These are phyloP conservation scores for Amanita pallidorosea DNA, from an alignment of 768 basidiomycete species.

Conservation along the genomic window DNA sequence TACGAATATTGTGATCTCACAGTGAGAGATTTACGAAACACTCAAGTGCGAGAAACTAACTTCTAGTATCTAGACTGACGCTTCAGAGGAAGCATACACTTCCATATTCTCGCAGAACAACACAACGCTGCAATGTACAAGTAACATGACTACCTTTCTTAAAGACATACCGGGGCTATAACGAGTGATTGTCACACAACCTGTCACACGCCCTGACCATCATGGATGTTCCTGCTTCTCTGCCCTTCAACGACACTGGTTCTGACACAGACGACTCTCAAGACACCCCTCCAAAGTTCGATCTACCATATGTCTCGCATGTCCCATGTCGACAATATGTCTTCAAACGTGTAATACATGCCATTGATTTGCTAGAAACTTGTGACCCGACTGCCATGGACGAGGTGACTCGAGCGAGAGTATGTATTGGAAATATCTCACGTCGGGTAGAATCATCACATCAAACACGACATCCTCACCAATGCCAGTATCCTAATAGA, in stretches of 20 bases:
- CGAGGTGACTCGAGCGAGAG: neutral
- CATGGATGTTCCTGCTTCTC: neutral
- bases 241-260: conserved; percentile 40
- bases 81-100: conserved; percentile 49
- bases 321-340: neutral
- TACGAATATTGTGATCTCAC: conserved; percentile 55
- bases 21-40: conserved; percentile 27
- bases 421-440: neutral
- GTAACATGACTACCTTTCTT: conserved; percentile 45
- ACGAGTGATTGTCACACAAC: neutral
- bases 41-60: neutral
- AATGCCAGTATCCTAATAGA: neutral
- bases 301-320: neutral
- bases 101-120: conserved; percentile 50
- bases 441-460: neutral
- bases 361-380: neutral
- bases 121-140: conserved; percentile 40
- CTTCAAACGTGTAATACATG: neutral
- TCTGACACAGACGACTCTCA: conserved; percentile 29
- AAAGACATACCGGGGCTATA: conserved; percentile 46
- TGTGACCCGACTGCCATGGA: neutral
- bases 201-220: conserved; percentile 1
- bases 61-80: conserved; percentile 34
- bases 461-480: neutral
- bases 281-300: neutral